Evolutionary conservation across 192 early-diverging fungal genomes (phyloP).

Genomic region (Chytriomyces hyalinus): DNA sequence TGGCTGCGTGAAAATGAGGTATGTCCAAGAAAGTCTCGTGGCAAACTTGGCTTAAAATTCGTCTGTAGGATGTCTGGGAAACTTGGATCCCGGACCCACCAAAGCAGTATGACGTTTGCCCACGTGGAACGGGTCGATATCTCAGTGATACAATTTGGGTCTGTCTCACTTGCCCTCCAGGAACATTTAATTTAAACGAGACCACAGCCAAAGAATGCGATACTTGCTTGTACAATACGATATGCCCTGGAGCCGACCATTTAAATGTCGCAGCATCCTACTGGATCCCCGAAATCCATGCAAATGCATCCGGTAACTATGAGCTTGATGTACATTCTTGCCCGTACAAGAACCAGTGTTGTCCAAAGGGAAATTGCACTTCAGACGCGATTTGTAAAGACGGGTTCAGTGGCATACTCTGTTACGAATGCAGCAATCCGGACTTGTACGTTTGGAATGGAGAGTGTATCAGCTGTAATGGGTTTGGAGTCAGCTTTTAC

Average conservation of each 20-base stretch:
- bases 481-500: background rate
- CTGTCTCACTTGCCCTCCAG: constrained; percentile 24
- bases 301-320: background rate
- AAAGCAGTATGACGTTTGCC: background rate
- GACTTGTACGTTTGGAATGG: constrained; percentile 17
- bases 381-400: background rate
- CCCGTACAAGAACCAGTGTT: constrained; percentile 19
- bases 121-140: constrained; percentile 27
- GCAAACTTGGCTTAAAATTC: background rate
- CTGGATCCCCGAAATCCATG: constrained; percentile 8
- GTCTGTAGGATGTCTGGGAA: constrained; percentile 1
- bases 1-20: constrained; percentile 9
- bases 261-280: background rate
- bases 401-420: constrained; percentile 25
- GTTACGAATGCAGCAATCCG: constrained; percentile 26
- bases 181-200: constrained; percentile 23
- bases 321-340: constrained; percentile 21
- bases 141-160: background rate
- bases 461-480: constrained; percentile 20
- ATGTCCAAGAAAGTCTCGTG: background rate
- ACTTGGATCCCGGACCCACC: constrained; percentile 23
- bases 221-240: background rate
- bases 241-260: constrained; percentile 19
- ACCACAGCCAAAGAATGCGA: background rate
- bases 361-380: constrained; percentile 35